phyloP scores from a whole-genome alignment of 306 rosid species.

The Astragalus membranaceus region DNA sequence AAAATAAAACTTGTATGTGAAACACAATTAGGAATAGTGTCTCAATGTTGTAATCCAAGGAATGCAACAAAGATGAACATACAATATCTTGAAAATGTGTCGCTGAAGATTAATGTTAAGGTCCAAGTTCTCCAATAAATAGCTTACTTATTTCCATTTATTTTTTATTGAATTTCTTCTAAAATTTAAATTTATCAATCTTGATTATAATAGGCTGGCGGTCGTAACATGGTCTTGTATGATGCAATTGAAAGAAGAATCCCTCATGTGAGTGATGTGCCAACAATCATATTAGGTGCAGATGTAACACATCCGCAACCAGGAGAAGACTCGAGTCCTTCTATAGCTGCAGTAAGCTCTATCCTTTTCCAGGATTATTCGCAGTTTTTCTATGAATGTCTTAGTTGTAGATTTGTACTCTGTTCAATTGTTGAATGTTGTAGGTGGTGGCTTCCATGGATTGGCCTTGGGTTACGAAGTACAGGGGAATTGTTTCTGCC shows the following conservation, averaged over 20 bases:
- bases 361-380: neutral
- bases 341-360: slow-evolving; percentile 76
- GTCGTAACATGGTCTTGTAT: slow-evolving; percentile 47
- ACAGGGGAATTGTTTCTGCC: slow-evolving; percentile 62
- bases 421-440: neutral
- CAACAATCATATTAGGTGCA: slow-evolving; percentile 78
- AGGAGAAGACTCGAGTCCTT: slow-evolving; percentile 60
- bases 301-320: slow-evolving; percentile 81
- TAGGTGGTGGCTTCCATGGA: slow-evolving; percentile 95
- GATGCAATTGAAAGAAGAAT: slow-evolving; percentile 49
- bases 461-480: slow-evolving; percentile 70
- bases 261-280: slow-evolving; percentile 46
- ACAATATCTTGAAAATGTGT: slow-evolving; percentile 70
- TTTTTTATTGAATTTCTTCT: neutral
- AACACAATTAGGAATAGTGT: slow-evolving; percentile 74
- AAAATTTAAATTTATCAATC: neutral
- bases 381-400: neutral
- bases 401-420: neutral
- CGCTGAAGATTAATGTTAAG: slow-evolving; percentile 84
- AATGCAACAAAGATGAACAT: slow-evolving; percentile 15
- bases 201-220: slow-evolving; percentile 54
- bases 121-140: slow-evolving; percentile 19
- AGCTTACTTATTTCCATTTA: neutral
- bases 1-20: slow-evolving; percentile 67
- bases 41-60: slow-evolving; percentile 67